Percentiles rank a stretch among this genome's conserved stretches.
phyloP scores from a whole-genome alignment of 1,139 yeast species.

The Suhomyces anneliseae region DNA sequence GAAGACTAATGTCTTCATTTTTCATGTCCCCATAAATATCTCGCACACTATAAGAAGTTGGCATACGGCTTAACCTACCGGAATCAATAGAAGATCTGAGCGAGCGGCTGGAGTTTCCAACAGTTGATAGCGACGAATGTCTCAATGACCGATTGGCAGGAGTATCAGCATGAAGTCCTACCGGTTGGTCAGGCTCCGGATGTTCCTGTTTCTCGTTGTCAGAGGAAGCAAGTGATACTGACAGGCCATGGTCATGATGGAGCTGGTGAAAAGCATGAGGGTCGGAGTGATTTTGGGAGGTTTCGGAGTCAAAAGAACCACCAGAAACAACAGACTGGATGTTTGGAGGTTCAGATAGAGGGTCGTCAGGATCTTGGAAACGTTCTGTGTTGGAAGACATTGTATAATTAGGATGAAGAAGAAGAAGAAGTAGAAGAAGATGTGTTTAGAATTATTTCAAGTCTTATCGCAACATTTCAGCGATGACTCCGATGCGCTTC shows the following conservation, averaged over 20 bases:
- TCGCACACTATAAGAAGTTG: slow-evolving; percentile 13
- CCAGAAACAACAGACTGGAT: too few species aligned
- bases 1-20: slow-evolving; percentile 30
- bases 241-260: background rate
- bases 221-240: background rate
- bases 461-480: too few species aligned
- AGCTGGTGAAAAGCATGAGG: background rate
- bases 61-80: slow-evolving; percentile 4
- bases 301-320: background rate
- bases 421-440: too few species aligned
- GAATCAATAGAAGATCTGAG: slow-evolving; percentile 2
- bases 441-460: too few species aligned
- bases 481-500: too few species aligned
- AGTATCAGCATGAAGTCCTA: background rate
- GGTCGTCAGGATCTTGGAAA: too few species aligned
- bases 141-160: background rate
- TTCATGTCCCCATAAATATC: slow-evolving; percentile 23
- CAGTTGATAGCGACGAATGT: background rate
- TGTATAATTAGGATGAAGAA: too few species aligned
- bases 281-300: background rate
- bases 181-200: background rate
- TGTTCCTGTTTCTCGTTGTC: background rate
- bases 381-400: too few species aligned
- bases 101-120: background rate
- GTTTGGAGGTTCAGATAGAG: too few species aligned